Evolutionary conservation across 2,329 filamentous ascomycete genomes (phyloP), one percentile per base, ranked within the genome.

Genomic region (Aspergillus pseudotamarii): DNA sequence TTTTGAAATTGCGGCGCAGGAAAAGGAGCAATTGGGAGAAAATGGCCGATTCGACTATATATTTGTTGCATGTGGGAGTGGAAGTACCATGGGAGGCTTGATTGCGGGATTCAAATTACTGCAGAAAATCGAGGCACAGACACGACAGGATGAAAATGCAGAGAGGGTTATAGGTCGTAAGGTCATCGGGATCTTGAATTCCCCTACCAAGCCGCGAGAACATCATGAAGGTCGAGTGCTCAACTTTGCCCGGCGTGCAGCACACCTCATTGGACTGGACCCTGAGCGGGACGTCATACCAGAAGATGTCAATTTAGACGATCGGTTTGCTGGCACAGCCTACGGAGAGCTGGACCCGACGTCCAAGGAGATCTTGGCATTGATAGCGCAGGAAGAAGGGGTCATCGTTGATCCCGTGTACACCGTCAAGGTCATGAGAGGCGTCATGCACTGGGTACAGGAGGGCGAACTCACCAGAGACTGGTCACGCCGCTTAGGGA

Each of bases 1-100:
- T 11, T 71, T 76, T 51, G 75, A 77, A 61, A 75, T 77, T 43
- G 69, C 63, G 16, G 59, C 30, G 23, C 75, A 77, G 57, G 75
- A 77, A 55, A 34, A 54, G 32, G 62, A 64, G 30, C 26, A 66
- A n/a, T n/a, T 45, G 2, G 64, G 70, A 3, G 68, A 72, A 10
- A 66, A 67, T 1, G 69, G 70, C 4, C 63, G 64, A 23, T 77
- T 76, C 46, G 75, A 77, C 63, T 72, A 73, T 55, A 63, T 78
- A 10, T 76, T 78, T 55, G 75, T 78, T 19, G 75, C 76, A 2
- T 76, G 74, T 57, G 76, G 75, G 12, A 78, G 75, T 63, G 76
- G 76, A 10, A 76, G 75, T 65, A 78, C 76, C 12, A 59, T 76
- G 12, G 75, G 70, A 0, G 76, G 76, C 1, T 58, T 78, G 57